A percentile compares a stretch with the other conserved stretches of the same genome.
Conservation (phyloP, 2,329 filamentous ascomycete genomes). For the Diaporthe vexans region DNA sequence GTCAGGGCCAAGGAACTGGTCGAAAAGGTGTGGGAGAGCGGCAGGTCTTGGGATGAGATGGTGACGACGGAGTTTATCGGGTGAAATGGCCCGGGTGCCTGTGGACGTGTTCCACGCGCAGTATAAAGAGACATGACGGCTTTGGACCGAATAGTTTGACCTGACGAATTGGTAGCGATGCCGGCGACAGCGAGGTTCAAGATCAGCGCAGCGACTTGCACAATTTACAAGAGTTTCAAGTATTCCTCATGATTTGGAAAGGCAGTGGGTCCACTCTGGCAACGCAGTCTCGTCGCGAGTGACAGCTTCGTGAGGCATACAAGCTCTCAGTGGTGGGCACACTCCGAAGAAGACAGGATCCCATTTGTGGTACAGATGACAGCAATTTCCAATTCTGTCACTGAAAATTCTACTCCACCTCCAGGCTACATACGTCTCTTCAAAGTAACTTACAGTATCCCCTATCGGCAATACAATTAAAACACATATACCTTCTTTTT, state of each 20-base stretch:
- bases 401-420: neutral
- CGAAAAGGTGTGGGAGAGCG: conserved; percentile 78
- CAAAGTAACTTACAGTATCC: neutral
- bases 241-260: neutral
- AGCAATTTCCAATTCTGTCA: neutral
- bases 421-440: too few relatives aligned
- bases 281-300: neutral
- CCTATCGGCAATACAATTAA: neutral
- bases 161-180: conserved; percentile 1
- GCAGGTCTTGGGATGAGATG: conserved; percentile 77
- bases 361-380: neutral
- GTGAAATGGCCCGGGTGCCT: conserved; percentile 51
- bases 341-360: too few relatives aligned
- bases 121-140: neutral
- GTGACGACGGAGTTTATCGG: conserved; percentile 78
- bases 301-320: too few relatives aligned
- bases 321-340: too few relatives aligned
- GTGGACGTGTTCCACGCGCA: neutral
- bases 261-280: too few relatives aligned
- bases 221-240: neutral
- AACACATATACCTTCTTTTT: neutral
- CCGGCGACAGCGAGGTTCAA: neutral
- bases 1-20: conserved; percentile 74
- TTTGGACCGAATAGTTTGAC: conserved; percentile 6
- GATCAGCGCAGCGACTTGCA: conserved; percentile 9